A percentile compares a stretch with the other conserved stretches of the same genome.
phyloP scores from a whole-genome alignment of 2,329 filamentous ascomycete genomes.

The Aureobasidium pullulans region DNA sequence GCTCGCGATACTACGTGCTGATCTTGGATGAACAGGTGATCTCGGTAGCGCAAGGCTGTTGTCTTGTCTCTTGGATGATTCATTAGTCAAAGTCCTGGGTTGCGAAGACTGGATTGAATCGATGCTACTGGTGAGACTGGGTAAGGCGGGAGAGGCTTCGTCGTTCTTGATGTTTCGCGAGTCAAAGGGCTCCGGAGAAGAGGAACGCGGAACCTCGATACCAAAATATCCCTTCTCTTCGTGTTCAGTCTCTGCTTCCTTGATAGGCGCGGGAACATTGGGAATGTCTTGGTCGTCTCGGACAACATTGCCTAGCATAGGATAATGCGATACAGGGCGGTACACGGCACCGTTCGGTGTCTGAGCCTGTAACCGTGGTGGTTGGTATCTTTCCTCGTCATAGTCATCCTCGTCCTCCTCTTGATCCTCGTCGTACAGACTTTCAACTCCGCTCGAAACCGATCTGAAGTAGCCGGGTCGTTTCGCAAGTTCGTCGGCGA shows the following conservation, averaged over 20 bases:
- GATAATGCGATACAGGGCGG: conserved; percentile 29
- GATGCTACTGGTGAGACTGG: conserved; percentile 28
- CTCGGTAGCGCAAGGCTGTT: conserved; percentile 25
- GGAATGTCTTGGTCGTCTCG: background rate
- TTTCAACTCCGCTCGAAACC: conserved; percentile 53
- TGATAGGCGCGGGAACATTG: background rate
- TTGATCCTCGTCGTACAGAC: conserved; percentile 30
- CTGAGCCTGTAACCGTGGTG: conserved; percentile 2
- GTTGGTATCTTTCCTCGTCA: background rate
- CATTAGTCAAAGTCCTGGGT: conserved; percentile 34
- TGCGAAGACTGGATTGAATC: conserved; percentile 31
- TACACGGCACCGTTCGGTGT: conserved; percentile 27
- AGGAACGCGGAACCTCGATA: conserved; percentile 33
- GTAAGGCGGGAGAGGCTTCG: conserved; percentile 36
- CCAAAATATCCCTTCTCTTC: conserved; percentile 35
- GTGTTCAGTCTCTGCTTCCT: background rate
- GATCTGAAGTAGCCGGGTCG: conserved; percentile 75
- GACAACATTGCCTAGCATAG: conserved; percentile 22
- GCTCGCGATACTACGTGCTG: conserved; percentile 37
- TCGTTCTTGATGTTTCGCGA: conserved; percentile 32
- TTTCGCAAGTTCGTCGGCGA: conserved; percentile 72
- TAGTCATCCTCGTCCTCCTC: conserved; percentile 34
- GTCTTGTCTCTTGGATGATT: conserved; percentile 28
- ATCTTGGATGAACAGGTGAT: conserved; percentile 33
- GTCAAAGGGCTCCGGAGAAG: conserved; percentile 39